These are phyloP conservation scores for Gossypioides kirkii DNA, from an alignment of 345 rosid species.

Conservation along the genomic window DNA sequence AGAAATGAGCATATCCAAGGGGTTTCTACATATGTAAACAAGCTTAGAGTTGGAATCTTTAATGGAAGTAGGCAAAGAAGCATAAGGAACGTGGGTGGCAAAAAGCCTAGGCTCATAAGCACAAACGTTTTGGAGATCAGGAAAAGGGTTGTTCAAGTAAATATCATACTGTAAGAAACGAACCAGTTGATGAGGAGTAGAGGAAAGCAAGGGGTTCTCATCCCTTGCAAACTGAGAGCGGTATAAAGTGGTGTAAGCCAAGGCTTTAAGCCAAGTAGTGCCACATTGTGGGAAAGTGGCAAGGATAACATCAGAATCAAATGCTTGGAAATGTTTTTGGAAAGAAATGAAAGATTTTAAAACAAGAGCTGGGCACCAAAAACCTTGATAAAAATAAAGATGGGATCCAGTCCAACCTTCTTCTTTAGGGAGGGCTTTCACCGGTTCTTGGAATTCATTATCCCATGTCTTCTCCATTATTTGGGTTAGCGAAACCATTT, in stretches of 20 bases:
- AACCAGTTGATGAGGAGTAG: conserved; percentile 23
- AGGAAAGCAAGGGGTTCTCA: neutral
- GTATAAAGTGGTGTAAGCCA: neutral
- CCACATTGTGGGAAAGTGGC: conserved; percentile 49
- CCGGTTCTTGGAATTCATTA: neutral
- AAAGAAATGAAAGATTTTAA: conserved; percentile 46
- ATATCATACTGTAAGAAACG: conserved; percentile 35
- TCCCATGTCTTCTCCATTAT: neutral
- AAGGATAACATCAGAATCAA: conserved; percentile 28
- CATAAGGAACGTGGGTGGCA: conserved; percentile 39
- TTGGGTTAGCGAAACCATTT: neutral
- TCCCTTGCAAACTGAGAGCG: neutral
- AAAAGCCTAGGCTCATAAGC: conserved; percentile 30
- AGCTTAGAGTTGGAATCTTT: neutral
- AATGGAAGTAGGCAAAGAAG: neutral
- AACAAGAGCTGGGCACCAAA: conserved; percentile 60
- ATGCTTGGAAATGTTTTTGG: conserved; percentile 33
- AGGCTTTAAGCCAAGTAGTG: conserved; percentile 41
- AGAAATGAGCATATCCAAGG: conserved; percentile 42
- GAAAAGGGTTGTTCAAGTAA: conserved; percentile 32
- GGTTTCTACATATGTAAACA: neutral
- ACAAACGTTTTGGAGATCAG: conserved; percentile 23
- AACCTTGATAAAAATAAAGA: conserved; percentile 48
- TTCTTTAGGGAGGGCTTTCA: neutral
- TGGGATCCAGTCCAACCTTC: neutral